Evolutionary conservation across 2,329 filamentous ascomycete genomes (phyloP).

Genomic region (Akanthomyces muscarius): DNA sequence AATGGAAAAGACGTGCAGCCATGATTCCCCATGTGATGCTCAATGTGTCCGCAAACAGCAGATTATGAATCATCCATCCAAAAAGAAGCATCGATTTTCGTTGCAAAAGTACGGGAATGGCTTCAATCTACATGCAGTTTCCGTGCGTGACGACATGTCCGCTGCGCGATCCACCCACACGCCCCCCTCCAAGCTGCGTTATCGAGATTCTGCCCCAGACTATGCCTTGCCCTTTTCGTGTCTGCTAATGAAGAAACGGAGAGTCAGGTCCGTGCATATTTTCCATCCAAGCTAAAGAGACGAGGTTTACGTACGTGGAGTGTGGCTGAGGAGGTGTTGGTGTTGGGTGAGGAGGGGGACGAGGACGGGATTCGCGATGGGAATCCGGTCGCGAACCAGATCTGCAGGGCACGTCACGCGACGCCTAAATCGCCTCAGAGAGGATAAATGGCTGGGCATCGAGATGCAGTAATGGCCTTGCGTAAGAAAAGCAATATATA

Average conservation of each 20-base stretch:
- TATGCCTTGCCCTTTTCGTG: constrained; percentile 4
- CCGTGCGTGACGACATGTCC: neutral
- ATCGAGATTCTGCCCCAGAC: constrained; percentile 8
- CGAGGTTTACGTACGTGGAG: neutral
- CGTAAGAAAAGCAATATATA: neutral
- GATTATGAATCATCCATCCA: neutral
- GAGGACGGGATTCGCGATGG: neutral
- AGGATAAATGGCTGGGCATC: neutral
- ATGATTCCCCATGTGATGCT: neutral
- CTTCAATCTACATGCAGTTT: neutral
- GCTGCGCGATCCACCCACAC: neutral
- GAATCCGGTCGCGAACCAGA: neutral
- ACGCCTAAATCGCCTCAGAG: neutral
- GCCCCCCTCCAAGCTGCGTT: neutral
- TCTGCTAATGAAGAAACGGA: too few relatives aligned
- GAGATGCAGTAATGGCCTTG: neutral
- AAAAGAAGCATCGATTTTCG: neutral
- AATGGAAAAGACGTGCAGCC: too few relatives aligned
- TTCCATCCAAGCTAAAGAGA: too few relatives aligned
- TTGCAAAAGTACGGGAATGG: neutral
- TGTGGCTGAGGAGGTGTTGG: constrained; percentile 7
- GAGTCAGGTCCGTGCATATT: too few relatives aligned
- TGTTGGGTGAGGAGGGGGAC: neutral
- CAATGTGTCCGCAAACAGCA: neutral
- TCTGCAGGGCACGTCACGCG: neutral